Percentiles rank a stretch among this genome's conserved stretches.
Evolutionary conservation across 2,329 filamentous ascomycete species (phyloP).

Genomic region (Bipolaris oryzae): DNA sequence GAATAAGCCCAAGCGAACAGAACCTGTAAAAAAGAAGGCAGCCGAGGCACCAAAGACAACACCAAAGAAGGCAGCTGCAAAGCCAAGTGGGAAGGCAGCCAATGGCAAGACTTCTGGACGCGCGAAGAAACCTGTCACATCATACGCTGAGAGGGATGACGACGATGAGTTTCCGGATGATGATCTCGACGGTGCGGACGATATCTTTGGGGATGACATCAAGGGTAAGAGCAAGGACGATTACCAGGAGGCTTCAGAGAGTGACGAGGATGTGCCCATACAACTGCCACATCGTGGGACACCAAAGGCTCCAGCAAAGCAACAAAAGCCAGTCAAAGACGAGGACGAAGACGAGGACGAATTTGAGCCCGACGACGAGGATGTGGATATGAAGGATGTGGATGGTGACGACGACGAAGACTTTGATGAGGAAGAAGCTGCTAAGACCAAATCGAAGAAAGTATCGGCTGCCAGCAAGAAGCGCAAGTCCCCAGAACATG

Average conservation of each 20-base stretch:
- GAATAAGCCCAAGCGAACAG: constrained; percentile 60
- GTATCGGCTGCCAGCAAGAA: constrained; percentile 52
- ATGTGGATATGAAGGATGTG: constrained; percentile 61
- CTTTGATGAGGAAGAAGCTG: constrained; percentile 49
- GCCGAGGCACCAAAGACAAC: constrained; percentile 43
- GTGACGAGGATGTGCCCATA: constrained; percentile 38
- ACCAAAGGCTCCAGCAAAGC: constrained; percentile 47
- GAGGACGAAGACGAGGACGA: constrained; percentile 52
- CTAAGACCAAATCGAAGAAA: constrained; percentile 50
- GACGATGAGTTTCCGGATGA: constrained; percentile 58
- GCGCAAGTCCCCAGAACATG: constrained; percentile 62
- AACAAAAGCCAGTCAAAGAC: constrained; percentile 52
- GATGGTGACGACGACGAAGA: constrained; percentile 56
- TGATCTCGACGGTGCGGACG: constrained; percentile 67
- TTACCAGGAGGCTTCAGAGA: constrained; percentile 65
- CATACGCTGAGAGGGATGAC: constrained; percentile 64
- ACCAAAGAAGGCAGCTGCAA: constrained; percentile 43
- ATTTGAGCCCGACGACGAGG: constrained; percentile 51
- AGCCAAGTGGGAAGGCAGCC: constrained; percentile 40
- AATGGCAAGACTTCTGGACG: constrained; percentile 47
- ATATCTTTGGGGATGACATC: constrained; percentile 79
- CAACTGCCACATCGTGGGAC: constrained; percentile 47
- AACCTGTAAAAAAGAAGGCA: constrained; percentile 48
- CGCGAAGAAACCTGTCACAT: constrained; percentile 52
- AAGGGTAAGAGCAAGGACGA: constrained; percentile 69